phyloP scores from a whole-genome alignment of 2,329 filamentous ascomycete species.

The Fusarium gaditjirri region DNA sequence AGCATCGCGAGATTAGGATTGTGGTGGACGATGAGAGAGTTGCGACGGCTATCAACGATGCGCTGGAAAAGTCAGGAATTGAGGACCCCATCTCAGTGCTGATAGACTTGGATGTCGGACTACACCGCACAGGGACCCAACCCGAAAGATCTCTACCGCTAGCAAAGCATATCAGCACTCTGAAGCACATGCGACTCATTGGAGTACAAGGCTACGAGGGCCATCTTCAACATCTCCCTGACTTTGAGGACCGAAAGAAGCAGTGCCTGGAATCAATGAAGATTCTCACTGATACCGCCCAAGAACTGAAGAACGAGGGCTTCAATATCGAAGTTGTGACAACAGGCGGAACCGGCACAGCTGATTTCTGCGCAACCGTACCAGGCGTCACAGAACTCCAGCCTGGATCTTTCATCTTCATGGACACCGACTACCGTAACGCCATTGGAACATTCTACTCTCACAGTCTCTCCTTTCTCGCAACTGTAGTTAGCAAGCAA shows the following conservation, averaged over 20 bases:
- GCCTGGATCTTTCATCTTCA: constrained; percentile 66
- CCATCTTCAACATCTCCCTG: constrained; percentile 30
- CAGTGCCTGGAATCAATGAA: constrained; percentile 31
- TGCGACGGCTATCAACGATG: constrained; percentile 21
- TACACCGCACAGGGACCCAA: constrained; percentile 10
- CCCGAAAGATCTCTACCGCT: constrained; percentile 1
- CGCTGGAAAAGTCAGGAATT: not conserved
- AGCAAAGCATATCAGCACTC: constrained; percentile 5
- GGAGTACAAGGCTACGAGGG: constrained; percentile 36
- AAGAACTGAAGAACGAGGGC: not conserved
- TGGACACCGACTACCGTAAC: constrained; percentile 67
- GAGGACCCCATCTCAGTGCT: constrained; percentile 14
- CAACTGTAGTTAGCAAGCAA: constrained; percentile 29
- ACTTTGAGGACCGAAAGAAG: constrained; percentile 20
- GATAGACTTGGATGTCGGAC: constrained; percentile 33
- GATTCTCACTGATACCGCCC: constrained; percentile 15
- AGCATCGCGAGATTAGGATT: constrained; percentile 8
- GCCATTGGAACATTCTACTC: constrained; percentile 60
- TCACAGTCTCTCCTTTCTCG: constrained; percentile 50
- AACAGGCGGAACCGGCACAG: constrained; percentile 33
- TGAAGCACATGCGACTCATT: constrained; percentile 20
- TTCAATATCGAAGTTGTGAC: constrained; percentile 26
- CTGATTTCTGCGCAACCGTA: constrained; percentile 62
- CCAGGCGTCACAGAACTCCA: constrained; percentile 64
- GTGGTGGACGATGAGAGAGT: constrained; percentile 25